Percentiles rank a stretch among this genome's conserved stretches.
These are phyloP conservation scores for Wallacemonas sp. DNA, from an alignment of 208 protist species.

Conservation along the genomic window DNA sequence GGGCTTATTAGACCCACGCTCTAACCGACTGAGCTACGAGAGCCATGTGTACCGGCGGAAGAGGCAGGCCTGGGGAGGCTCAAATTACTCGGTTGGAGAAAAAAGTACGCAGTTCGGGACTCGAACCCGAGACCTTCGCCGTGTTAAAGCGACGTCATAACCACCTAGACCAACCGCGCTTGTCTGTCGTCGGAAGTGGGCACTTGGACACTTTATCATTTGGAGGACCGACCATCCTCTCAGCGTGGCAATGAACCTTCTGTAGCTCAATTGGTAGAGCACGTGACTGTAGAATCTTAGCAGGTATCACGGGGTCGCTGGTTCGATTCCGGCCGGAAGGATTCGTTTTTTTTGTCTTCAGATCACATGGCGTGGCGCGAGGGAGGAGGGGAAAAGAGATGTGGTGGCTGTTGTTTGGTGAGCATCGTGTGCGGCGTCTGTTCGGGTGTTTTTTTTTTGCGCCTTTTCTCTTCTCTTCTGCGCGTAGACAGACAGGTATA, in stretches of 20 bases:
- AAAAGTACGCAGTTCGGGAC: constrained; percentile 77
- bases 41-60: constrained; percentile 18
- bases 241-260: constrained; percentile 24
- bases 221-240: too few relatives aligned
- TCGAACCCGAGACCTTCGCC: constrained; percentile 79
- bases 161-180: constrained; percentile 91
- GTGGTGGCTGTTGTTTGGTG: too few relatives aligned
- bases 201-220: not conserved
- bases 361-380: too few relatives aligned
- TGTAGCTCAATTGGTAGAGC: constrained; percentile 72
- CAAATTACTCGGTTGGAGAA: too few relatives aligned
- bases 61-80: not conserved
- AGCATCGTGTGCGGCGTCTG: too few relatives aligned
- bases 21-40: constrained; percentile 77
- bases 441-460: too few relatives aligned
- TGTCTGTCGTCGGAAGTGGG: not conserved
- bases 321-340: too few relatives aligned
- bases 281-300: constrained; percentile 55
- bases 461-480: too few relatives aligned
- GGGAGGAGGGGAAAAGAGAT: too few relatives aligned
- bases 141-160: constrained; percentile 94
- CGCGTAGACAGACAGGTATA: not conserved
- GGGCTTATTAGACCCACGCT: constrained; percentile 75
- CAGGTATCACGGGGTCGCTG: constrained; percentile 67
- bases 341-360: constrained; percentile 29